A percentile compares a stretch with the other conserved stretches of the same genome.
Conservation (phyloP, 345 rosid species). For the Acer negundo region DNA sequence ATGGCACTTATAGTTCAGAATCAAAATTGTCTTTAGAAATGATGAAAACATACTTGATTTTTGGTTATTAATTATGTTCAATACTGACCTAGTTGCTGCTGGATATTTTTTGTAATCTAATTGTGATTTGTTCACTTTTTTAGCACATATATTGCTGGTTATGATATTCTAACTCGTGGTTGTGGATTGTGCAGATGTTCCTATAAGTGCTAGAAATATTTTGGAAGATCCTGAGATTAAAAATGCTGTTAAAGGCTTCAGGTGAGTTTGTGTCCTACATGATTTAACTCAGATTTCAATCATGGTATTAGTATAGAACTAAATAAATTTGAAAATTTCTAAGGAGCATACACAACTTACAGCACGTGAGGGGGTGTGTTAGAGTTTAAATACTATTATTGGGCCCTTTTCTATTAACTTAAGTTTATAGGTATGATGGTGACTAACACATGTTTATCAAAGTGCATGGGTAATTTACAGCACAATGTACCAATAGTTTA, state of each 20-base stretch:
- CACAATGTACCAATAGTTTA: neutral
- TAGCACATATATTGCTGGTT: slow-evolving; percentile 4
- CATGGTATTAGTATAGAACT: neutral
- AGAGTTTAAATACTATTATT: too few relatives aligned
- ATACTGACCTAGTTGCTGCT: neutral
- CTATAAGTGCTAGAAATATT: slow-evolving; percentile 85
- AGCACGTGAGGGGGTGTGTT: too few relatives aligned
- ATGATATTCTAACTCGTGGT: slow-evolving; percentile 7
- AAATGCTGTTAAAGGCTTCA: slow-evolving; percentile 78
- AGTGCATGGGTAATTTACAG: neutral
- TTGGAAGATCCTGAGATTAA: slow-evolving; percentile 86
- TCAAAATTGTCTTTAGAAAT: neutral
- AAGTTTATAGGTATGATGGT: neutral
- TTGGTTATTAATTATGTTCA: neutral
- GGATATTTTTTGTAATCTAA: neutral
- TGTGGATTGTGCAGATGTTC: slow-evolving; percentile 58
- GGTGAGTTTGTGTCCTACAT: slow-evolving; percentile 37
- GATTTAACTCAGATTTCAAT: neutral
- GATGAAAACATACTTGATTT: neutral
- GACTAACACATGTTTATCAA: neutral
- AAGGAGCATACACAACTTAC: neutral
- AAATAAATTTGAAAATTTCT: neutral
- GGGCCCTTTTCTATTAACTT: neutral
- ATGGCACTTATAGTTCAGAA: neutral
- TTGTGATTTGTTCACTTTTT: slow-evolving; percentile 4